phyloP scores from a whole-genome alignment of 140 eudicot genomes.

The Bidens hawaiensis region DNA sequence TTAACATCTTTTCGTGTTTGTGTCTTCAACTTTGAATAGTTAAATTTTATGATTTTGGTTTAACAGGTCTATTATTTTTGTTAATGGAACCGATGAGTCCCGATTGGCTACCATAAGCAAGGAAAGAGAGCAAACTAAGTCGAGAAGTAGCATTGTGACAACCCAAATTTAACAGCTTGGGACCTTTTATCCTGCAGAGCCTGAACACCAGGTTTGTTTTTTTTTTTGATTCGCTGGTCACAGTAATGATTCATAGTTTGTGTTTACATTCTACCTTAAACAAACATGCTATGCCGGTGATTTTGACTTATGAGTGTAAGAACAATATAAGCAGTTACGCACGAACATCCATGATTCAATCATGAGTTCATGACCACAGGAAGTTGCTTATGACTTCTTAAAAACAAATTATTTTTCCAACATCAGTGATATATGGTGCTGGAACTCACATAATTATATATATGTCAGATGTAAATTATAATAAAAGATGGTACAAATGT shows the following conservation, averaged over 20 bases:
- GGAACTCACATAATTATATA: too few species aligned
- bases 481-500: too few species aligned
- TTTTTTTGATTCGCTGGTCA: neutral
- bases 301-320: neutral
- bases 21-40: neutral
- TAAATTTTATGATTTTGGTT: conserved; percentile 5
- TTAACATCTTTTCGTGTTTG: neutral
- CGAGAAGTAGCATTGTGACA: conserved; percentile 72
- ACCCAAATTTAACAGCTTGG: conserved; percentile 82
- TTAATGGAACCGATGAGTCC: conserved; percentile 87
- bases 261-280: neutral
- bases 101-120: conserved; percentile 79
- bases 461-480: too few species aligned
- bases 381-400: too few species aligned
- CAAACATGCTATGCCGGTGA: neutral
- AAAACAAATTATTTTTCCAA: too few species aligned
- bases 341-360: too few species aligned
- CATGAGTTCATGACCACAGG: too few species aligned
- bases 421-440: too few species aligned
- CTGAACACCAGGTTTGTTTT: conserved; percentile 84
- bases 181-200: conserved; percentile 78
- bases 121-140: conserved; percentile 90
- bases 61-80: conserved; percentile 86
- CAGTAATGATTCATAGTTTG: neutral
- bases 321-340: neutral